Conservation (phyloP, 345 rosid genomes). For the Ceriops decandra region DNA sequence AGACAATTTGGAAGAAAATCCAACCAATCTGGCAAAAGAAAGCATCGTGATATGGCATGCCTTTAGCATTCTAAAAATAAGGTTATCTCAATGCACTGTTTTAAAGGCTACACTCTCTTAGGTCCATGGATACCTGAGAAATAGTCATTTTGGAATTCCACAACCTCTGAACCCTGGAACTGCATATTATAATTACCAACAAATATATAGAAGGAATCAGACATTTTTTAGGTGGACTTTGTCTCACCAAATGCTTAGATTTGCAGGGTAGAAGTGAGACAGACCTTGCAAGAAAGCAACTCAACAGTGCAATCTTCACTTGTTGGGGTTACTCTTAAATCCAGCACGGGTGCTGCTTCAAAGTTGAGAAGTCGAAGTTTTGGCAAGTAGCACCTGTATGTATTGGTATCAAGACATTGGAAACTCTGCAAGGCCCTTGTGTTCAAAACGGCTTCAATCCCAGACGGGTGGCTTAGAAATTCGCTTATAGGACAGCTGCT, state of each 20-base stretch:
- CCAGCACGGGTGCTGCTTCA: conserved; percentile 70
- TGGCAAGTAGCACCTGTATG: conserved; percentile 74
- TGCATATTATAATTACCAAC: conserved; percentile 23
- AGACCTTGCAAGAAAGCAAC: conserved; percentile 80
- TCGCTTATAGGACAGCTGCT: conserved; percentile 43
- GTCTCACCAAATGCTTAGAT: background rate
- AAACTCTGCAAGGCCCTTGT: conserved; percentile 56
- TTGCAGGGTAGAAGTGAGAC: conserved; percentile 10
- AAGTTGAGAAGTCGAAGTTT: conserved; percentile 58
- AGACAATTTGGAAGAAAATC: background rate
- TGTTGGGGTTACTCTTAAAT: conserved; percentile 59
- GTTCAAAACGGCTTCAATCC: conserved; percentile 64
- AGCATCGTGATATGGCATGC: background rate
- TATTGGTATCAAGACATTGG: conserved; percentile 45
- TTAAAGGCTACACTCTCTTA: too few relatives aligned
- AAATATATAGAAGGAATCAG: conserved; percentile 1
- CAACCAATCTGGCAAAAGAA: background rate
- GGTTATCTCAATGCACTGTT: background rate
- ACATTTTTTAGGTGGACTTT: background rate
- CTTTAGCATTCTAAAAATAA: background rate
- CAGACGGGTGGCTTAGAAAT: conserved; percentile 65
- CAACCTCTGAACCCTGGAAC: conserved; percentile 68
- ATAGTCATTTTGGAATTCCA: conserved; percentile 64
- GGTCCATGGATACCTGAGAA: conserved; percentile 53
- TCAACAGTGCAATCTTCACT: conserved; percentile 60